Conservation (phyloP, 108 stramenopile genomes). For the Pseudonitzschia multistriata region DNA sequence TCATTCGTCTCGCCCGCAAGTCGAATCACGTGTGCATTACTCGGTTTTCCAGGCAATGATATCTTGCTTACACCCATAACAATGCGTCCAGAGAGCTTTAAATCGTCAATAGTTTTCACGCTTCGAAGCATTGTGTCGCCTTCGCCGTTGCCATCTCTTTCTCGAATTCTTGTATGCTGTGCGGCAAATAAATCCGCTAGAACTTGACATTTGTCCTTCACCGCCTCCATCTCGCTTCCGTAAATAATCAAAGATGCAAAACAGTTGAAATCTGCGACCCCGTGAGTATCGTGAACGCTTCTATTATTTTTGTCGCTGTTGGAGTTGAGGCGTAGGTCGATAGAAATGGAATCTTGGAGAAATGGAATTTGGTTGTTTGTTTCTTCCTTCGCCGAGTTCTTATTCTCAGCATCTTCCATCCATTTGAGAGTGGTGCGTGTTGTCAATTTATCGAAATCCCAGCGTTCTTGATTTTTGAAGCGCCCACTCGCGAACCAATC, state of each 20-base stretch:
- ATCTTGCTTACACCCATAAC: slow-evolving; percentile 36
- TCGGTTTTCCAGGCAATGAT: slow-evolving; percentile 13
- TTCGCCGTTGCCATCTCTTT: slow-evolving; percentile 7
- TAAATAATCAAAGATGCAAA: slow-evolving; percentile 49
- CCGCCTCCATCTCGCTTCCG: slow-evolving; percentile 30
- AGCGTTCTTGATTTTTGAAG: slow-evolving; percentile 43
- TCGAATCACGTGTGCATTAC: slow-evolving; percentile 30
- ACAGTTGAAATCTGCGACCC: slow-evolving; percentile 30
- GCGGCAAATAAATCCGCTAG: slow-evolving; percentile 27
- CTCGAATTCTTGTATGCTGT: slow-evolving; percentile 40
- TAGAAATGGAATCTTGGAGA: slow-evolving; percentile 27
- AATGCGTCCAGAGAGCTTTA: slow-evolving; percentile 29
- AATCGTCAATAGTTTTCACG: not conserved
- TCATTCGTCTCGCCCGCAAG: slow-evolving; percentile 52
- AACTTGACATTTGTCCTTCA: slow-evolving; percentile 27
- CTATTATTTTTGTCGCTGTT: not conserved
- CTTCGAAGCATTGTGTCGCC: not conserved
- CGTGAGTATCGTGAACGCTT: slow-evolving; percentile 18
- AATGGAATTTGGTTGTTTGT: slow-evolving; percentile 24
- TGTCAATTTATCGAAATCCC: slow-evolving; percentile 39
- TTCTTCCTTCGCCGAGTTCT: too few relatives aligned
- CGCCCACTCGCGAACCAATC: slow-evolving; percentile 61
- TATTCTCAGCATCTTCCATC: slow-evolving; percentile 12
- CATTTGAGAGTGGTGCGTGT: slow-evolving; percentile 18
- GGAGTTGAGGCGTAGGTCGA: slow-evolving; percentile 23